These are phyloP conservation scores for Periconia sp. DNA, from an alignment of 2,329 filamentous ascomycete species.

Conservation along the genomic window DNA sequence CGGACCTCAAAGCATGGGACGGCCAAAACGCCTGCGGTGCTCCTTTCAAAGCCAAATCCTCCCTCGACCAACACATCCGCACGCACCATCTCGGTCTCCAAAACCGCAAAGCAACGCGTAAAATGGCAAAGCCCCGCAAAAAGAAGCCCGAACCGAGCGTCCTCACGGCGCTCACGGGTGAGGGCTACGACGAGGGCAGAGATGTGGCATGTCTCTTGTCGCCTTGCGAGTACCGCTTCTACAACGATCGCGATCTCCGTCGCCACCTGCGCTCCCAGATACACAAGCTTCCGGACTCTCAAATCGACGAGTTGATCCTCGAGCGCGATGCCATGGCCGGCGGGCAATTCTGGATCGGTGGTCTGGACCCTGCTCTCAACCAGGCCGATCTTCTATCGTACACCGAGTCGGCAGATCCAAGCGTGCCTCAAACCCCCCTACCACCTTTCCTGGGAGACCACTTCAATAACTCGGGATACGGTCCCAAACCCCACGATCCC, in stretches of 20 bases:
- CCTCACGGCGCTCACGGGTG: slow-evolving; percentile 56
- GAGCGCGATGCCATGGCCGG: slow-evolving; percentile 45
- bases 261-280: slow-evolving; percentile 53
- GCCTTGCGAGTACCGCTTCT: slow-evolving; percentile 58
- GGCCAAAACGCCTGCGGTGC: slow-evolving; percentile 70
- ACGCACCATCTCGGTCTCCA: slow-evolving; percentile 73
- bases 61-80: slow-evolving; percentile 81
- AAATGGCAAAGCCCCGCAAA: slow-evolving; percentile 44
- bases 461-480: slow-evolving; percentile 1
- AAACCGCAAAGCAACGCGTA: slow-evolving; percentile 40
- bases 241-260: slow-evolving; percentile 59
- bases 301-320: slow-evolving; percentile 40
- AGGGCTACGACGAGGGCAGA: slow-evolving; percentile 54
- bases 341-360: slow-evolving; percentile 52
- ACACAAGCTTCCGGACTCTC: slow-evolving; percentile 41
- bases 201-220: slow-evolving; percentile 55
- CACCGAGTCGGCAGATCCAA: slow-evolving; percentile 29
- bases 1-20: slow-evolving; percentile 63
- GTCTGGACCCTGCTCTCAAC: slow-evolving; percentile 19
- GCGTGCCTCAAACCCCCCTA: slow-evolving; percentile 35
- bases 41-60: slow-evolving; percentile 74
- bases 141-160: slow-evolving; percentile 28
- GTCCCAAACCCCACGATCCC: slow-evolving; percentile 1
- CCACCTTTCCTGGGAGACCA: slow-evolving; percentile 20
- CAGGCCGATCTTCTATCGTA: slow-evolving; percentile 23